These are phyloP conservation scores for Penicillium ochrochloron DNA, from an alignment of 495 filamentous ascomycete species.

Conservation along the genomic window DNA sequence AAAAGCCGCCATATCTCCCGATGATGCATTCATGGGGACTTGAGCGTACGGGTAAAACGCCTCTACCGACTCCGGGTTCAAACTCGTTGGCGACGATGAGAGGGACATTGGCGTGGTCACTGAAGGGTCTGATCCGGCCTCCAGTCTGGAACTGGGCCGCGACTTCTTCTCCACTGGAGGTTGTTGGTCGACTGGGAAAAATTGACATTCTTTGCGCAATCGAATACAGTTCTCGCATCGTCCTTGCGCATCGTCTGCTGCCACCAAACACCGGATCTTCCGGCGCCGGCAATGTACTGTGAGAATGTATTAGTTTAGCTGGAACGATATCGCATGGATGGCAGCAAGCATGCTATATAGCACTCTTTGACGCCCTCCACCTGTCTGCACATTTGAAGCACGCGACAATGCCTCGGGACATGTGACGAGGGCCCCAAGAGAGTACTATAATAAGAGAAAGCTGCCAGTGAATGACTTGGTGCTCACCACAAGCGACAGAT, in stretches of 20 bases:
- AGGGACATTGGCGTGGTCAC: constrained; percentile 49
- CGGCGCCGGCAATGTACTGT: constrained; percentile 91
- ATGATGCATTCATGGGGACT: constrained; percentile 39
- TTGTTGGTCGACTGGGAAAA: constrained; percentile 89
- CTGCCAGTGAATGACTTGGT: constrained; percentile 4
- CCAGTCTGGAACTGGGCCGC: constrained; percentile 49
- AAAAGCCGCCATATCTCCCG: constrained; percentile 45
- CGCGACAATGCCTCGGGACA: constrained; percentile 11
- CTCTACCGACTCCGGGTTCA: constrained; percentile 40
- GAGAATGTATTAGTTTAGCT: constrained; percentile 22
- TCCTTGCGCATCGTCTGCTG: constrained; percentile 75
- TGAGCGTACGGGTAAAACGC: constrained; percentile 49
- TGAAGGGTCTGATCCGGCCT: constrained; percentile 47
- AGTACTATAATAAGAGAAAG: constrained; percentile 10
- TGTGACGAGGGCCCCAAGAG: not conserved
- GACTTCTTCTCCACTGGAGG: constrained; percentile 61
- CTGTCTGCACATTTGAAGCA: not conserved
- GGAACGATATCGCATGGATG: constrained; percentile 7
- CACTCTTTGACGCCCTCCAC: not conserved
- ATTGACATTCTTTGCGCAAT: constrained; percentile 94
- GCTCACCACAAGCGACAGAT: constrained; percentile 96
- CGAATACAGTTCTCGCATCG: constrained; percentile 96
- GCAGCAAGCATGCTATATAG: not conserved
- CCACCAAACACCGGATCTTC: constrained; percentile 91
- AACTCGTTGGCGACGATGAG: constrained; percentile 44